Base-by-base conservation (phyloP, 1,139 yeast species). In the Pneumocystis oryctolagi region DNA sequence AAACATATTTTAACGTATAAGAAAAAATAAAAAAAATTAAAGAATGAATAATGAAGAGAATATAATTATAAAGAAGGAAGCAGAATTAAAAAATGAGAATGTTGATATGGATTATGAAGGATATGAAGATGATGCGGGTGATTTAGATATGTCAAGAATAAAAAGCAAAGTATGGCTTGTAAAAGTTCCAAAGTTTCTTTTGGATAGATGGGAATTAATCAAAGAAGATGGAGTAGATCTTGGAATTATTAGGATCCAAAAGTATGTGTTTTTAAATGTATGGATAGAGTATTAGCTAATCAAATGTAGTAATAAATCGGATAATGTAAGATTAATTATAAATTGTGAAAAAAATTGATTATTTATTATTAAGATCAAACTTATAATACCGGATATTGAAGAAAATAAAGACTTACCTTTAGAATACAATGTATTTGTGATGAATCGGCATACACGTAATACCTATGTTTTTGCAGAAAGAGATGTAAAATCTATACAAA, bases 401-500 rank as follows among this genome's bases (percentile, higher is more conserved):
- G 75, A 73, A 18, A 73, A 75, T 60, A 73, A 75, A 60, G 79
- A 80, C 53, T 80, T 90, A 58, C 98, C 97, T 3, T 87, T 82
- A 69, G 89, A 87, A 69, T 92, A 90, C 73, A 95, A 89, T 70
- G 77, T 92, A 14, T 81, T 84, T 62, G 78, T 92, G 72, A 80
- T 87, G 37, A 89, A 89, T 73, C 84, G 87, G 58, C 84, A 82
- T 66, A 95, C 89, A 9, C 73, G 74, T 60, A 92, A 90, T 72
- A 87, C 94, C 65, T 92, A 81, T 72, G 88, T 89, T n/a, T 89
- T 92, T 73, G 84, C 90, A 35, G 98, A 92, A 75, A 85, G 88
- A 71, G 90, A 89, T 73, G 76, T 87, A 69, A 82, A 83, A 67
- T 82, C 83, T 68, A 84, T 82, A 71, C 83, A 83, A 68, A 83